These are phyloP conservation scores for Chionographis japonica DNA, from an alignment of 106 monocot genomes.

Conservation along the genomic window DNA sequence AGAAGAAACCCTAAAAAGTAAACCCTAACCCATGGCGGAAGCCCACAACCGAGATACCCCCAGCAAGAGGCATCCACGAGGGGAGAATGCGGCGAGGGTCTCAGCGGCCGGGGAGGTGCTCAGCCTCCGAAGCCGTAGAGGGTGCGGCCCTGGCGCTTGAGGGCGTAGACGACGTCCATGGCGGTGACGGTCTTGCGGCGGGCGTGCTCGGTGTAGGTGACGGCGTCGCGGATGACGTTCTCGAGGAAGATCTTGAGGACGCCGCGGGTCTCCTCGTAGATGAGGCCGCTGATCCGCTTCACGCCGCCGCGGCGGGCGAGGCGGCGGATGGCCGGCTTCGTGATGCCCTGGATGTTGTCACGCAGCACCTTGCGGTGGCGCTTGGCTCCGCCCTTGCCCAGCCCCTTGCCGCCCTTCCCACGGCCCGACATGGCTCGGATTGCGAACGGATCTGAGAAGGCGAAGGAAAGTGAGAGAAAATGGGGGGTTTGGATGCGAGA, in stretches of 20 bases:
- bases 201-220: constrained; percentile 82
- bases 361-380: constrained; percentile 72
- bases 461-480: neutral
- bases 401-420: constrained; percentile 67
- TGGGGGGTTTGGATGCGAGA: neutral
- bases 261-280: constrained; percentile 70
- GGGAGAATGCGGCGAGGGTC: no score
- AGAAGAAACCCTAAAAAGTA: no score
- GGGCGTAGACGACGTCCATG: constrained; percentile 82
- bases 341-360: constrained; percentile 92
- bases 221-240: constrained; percentile 77
- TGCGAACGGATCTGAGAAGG: no score
- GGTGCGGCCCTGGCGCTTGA: constrained; percentile 73
- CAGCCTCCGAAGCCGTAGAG: constrained; percentile 68
- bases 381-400: constrained; percentile 68
- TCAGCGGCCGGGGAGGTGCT: neutral
- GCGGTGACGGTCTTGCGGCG: constrained; percentile 72
- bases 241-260: constrained; percentile 78
- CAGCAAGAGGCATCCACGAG: no score
- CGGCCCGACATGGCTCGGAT: constrained; percentile 38
- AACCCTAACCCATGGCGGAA: no score
- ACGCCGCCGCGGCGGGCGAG: constrained; percentile 67
- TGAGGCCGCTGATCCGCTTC: constrained; percentile 61
- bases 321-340: constrained; percentile 80
- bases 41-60: no score